Evolutionary conservation across 2,329 filamentous ascomycete species (phyloP), one percentile per base, ranked within the genome.

Genomic region (Fusarium xylarioides): DNA sequence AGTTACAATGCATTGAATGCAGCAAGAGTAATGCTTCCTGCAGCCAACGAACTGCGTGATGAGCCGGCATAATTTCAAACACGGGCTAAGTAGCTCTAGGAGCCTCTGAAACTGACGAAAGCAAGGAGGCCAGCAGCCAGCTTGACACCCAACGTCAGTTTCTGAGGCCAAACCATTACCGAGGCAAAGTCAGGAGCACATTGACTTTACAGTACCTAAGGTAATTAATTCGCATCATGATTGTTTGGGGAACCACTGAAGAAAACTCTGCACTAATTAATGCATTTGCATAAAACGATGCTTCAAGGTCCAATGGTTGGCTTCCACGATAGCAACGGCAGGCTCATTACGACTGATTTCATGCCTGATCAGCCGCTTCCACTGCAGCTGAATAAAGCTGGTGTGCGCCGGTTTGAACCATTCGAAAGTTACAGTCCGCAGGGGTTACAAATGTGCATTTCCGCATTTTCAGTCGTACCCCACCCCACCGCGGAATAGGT

Each of bases 271-370:
- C 76, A 76, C 76, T 77, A 74, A 72, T 75, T 76, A 72, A 70
- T 76, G 65, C 58, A 72, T 66, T 70, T 73, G 77, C 75, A 79
- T 71, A 75, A 77, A 54, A 54, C 52, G 30, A 40, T 58, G 42
- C 44, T 43, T 32, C 28, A 64, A 49, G 46, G 68, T 57, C 79
- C 79, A 81, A 82, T 82, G 67, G 62, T 69, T 47, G 49, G 65
- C 67, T 69, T 79, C 78, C 80, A 82, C 80, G 80, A 81, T 73
- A 76, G 74, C 68, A 68, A 42, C 54, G 57, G 56, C 69, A 70
- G 18, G 61, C 62, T 77, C 63, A 74, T 73, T 74, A 74, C 76
- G 70, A 76, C 55, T 70, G 67, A 58, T 54, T 54, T 63, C 66
- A 77, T 74, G 73, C 67, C 72, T 76, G 68, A 71, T 74, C 65